Evolutionary conservation across 108 stramenopile genomes (phyloP).

Genomic region (Cyclotella baltica): DNA sequence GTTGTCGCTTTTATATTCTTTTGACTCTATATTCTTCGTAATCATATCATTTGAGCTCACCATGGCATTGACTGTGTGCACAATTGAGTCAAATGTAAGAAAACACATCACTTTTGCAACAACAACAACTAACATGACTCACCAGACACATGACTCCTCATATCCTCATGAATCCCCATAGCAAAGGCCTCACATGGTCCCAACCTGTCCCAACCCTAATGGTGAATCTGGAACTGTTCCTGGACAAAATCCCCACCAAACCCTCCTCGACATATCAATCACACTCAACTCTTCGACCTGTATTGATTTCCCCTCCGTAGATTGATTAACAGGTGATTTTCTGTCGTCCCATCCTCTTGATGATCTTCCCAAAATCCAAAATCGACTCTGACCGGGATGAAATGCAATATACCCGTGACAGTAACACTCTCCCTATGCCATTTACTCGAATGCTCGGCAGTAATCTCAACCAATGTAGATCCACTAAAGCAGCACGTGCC

Average conservation of each 20-base stretch:
- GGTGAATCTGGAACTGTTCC: conserved; percentile 74
- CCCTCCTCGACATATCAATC: conserved; percentile 79
- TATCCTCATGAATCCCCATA: conserved; percentile 74
- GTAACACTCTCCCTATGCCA: too few species aligned
- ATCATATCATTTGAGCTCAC: conserved; percentile 34
- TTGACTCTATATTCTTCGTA: not conserved
- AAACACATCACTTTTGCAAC: too few species aligned
- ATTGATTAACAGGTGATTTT: too few species aligned
- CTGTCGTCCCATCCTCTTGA: too few species aligned
- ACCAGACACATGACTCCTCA: conserved; percentile 71
- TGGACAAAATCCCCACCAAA: conserved; percentile 79
- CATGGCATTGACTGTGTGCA: conserved; percentile 76
- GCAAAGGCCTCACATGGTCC: conserved; percentile 73
- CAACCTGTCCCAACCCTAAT: conserved; percentile 64
- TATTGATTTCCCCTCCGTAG: conserved; percentile 52
- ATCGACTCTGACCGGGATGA: too few species aligned
- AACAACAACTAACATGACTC: too few species aligned
- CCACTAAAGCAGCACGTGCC: conserved; percentile 60
- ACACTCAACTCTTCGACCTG: conserved; percentile 57
- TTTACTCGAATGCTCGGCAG: conserved; percentile 67
- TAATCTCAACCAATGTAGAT: conserved; percentile 74
- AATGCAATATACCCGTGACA: too few species aligned
- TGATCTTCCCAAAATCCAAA: too few species aligned
- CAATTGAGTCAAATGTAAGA: too few species aligned
- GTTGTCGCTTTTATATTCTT: not conserved